phyloP scores from a whole-genome alignment of 371 early-diverging fungal genomes.

The Apophysomyces trapeziformis region DNA sequence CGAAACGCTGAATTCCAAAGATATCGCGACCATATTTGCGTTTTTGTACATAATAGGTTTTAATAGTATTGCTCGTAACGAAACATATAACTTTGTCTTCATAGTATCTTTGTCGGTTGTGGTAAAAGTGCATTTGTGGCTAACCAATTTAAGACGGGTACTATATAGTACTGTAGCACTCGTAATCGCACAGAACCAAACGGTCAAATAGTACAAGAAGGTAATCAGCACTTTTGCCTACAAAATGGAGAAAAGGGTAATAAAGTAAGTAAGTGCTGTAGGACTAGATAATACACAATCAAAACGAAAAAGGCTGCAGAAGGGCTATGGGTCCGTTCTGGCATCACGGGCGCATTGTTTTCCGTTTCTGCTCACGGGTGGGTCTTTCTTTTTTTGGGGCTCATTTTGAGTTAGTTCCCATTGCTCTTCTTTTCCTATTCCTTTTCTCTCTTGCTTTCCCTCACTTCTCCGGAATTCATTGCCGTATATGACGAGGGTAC shows the following conservation, averaged over 20 bases:
- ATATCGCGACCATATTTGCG: no score
- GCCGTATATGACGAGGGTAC: constrained; percentile 1
- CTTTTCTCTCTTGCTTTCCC: not conserved
- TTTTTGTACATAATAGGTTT: no score
- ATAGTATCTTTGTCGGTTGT: no score
- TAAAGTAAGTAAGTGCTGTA: no score
- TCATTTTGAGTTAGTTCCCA: constrained; percentile 8
- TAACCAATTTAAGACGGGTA: not conserved
- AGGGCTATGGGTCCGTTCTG: not conserved
- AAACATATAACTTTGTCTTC: no score
- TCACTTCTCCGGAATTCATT: not conserved
- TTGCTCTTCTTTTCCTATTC: not conserved
- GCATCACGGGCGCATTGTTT: constrained; percentile 7
- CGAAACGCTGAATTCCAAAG: no score
- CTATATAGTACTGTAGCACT: not conserved
- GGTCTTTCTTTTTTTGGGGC: constrained; percentile 8
- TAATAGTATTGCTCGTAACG: no score
- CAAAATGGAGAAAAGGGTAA: no score
- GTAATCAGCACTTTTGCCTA: no score
- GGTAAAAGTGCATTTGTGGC: not conserved
- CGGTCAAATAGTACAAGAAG: no score
- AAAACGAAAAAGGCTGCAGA: not conserved
- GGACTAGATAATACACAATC: not conserved
- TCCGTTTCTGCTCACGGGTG: constrained; percentile 2
- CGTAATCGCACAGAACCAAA: not conserved